Conservation (phyloP, 2,329 filamentous ascomycete species). For the Chalara sp. region DNA sequence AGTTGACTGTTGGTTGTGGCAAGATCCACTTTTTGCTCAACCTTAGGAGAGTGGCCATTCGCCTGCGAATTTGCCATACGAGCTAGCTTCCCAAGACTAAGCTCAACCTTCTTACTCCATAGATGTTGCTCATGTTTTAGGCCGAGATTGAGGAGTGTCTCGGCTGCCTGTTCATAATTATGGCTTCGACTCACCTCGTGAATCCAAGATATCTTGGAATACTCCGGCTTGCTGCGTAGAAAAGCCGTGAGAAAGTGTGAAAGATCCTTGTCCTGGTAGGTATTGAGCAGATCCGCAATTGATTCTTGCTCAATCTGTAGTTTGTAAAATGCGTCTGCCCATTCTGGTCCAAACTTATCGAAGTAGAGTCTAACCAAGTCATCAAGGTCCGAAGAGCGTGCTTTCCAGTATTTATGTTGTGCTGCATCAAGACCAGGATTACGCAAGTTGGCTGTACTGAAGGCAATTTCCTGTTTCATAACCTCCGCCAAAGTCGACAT, state of each 20-base stretch:
- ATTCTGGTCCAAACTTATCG: slow-evolving; percentile 40
- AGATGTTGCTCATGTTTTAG: slow-evolving; percentile 67
- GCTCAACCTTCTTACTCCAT: slow-evolving; percentile 90
- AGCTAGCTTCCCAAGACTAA: slow-evolving; percentile 81
- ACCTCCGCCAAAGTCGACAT: slow-evolving; percentile 53
- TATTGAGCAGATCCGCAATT: slow-evolving; percentile 63
- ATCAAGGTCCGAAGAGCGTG: slow-evolving; percentile 9
- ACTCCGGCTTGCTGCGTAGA: slow-evolving; percentile 62
- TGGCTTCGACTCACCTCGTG: slow-evolving; percentile 77
- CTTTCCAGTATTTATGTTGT: neutral
- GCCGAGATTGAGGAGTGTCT: slow-evolving; percentile 64
- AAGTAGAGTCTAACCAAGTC: slow-evolving; percentile 37
- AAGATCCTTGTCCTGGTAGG: slow-evolving; percentile 48
- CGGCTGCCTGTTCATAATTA: slow-evolving; percentile 67
- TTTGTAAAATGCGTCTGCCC: slow-evolving; percentile 70
- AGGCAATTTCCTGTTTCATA: slow-evolving; percentile 16
- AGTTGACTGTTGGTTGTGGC: slow-evolving; percentile 21
- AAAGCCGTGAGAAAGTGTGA: slow-evolving; percentile 65
- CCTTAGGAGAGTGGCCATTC: slow-evolving; percentile 21
- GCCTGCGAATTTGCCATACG: slow-evolving; percentile 54
- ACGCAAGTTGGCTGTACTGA: slow-evolving; percentile 4
- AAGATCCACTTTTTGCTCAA: slow-evolving; percentile 30
- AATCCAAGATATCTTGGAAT: slow-evolving; percentile 86
- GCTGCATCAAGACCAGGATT: neutral
- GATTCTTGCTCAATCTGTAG: slow-evolving; percentile 64